Evolutionary conservation across 2,329 filamentous ascomycete species (phyloP).

Genomic region (Arthrobotrys musiformis): DNA sequence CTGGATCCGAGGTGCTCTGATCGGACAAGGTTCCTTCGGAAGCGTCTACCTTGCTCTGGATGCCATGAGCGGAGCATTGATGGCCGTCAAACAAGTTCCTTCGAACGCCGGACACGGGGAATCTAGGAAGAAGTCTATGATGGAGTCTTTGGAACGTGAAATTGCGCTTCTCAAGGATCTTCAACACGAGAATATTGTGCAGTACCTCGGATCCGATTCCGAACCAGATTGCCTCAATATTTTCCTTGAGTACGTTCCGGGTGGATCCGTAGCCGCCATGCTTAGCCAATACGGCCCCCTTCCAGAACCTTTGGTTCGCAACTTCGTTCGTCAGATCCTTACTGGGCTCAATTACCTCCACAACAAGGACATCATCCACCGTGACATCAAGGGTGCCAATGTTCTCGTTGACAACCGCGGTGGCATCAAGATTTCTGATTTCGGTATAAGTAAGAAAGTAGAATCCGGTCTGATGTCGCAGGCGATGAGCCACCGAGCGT

Average conservation of each 20-base stretch:
- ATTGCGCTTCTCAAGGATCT: conserved; percentile 93
- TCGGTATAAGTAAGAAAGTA: conserved; percentile 97
- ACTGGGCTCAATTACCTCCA: conserved; percentile 93
- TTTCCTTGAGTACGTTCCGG: conserved; percentile 98
- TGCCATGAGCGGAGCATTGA: conserved; percentile 93
- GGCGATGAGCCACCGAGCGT: conserved; percentile 76
- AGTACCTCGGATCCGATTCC: conserved; percentile 94
- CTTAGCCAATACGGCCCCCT: conserved; percentile 97
- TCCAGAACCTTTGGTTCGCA: conserved; percentile 90
- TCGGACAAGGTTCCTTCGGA: conserved; percentile 96
- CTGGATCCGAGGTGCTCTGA: conserved; percentile 99
- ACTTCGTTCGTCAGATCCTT: conserved; percentile 96
- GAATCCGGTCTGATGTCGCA: conserved; percentile 85
- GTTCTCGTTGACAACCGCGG: conserved; percentile 99
- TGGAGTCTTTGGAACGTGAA: conserved; percentile 94
- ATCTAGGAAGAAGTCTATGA: conserved; percentile 95
- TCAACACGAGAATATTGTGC: conserved; percentile 96
- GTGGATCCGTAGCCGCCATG: conserved; percentile 97
- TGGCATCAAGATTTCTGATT: conserved; percentile 98
- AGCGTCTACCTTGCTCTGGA: conserved; percentile 95
- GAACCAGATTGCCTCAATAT: conserved; percentile 95
- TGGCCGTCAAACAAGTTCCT: conserved; percentile 98
- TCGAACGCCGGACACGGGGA: conserved; percentile 82
- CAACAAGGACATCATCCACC: conserved; percentile 93
- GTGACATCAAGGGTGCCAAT: conserved; percentile 98